Evolutionary conservation across 108 stramenopile species (phyloP).

Genomic region (Cylindrotheca closterium): DNA sequence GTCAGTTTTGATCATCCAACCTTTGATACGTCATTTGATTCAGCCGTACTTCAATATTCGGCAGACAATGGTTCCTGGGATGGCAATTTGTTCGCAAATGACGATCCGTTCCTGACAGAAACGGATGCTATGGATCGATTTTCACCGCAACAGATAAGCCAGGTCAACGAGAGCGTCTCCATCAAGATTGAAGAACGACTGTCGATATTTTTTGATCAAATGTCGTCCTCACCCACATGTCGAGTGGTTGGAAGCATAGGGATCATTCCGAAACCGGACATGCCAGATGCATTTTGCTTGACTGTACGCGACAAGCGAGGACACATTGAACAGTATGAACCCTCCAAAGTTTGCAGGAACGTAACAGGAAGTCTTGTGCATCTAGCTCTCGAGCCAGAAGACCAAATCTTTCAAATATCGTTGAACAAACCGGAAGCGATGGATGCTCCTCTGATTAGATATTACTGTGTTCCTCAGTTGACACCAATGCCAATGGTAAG

Average conservation of each 20-base stretch:
- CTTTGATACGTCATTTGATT: neutral
- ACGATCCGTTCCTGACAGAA: neutral
- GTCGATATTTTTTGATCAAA: slow-evolving; percentile 41
- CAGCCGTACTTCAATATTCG: neutral
- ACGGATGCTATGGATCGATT: neutral
- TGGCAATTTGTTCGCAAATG: neutral
- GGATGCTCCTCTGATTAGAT: slow-evolving; percentile 31
- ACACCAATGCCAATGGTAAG: slow-evolving; percentile 61
- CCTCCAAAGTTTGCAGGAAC: slow-evolving; percentile 7
- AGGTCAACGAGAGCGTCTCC: slow-evolving; percentile 7
- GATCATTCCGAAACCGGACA: slow-evolving; percentile 30
- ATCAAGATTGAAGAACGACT: slow-evolving; percentile 42
- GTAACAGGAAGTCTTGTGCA: slow-evolving; percentile 4
- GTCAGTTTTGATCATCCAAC: neutral
- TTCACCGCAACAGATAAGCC: neutral
- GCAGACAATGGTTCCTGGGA: neutral
- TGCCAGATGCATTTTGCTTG: slow-evolving; percentile 15
- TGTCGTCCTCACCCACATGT: slow-evolving; percentile 20
- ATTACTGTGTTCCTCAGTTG: slow-evolving; percentile 36
- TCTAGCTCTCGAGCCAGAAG: slow-evolving; percentile 12
- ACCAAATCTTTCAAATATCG: slow-evolving; percentile 27
- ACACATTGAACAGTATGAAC: slow-evolving; percentile 29
- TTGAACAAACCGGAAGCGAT: slow-evolving; percentile 6
- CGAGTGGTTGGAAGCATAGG: slow-evolving; percentile 42
- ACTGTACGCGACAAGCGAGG: slow-evolving; percentile 15